phyloP scores from a whole-genome alignment of 179 eudicot species.

The Drosera spatulata region DNA sequence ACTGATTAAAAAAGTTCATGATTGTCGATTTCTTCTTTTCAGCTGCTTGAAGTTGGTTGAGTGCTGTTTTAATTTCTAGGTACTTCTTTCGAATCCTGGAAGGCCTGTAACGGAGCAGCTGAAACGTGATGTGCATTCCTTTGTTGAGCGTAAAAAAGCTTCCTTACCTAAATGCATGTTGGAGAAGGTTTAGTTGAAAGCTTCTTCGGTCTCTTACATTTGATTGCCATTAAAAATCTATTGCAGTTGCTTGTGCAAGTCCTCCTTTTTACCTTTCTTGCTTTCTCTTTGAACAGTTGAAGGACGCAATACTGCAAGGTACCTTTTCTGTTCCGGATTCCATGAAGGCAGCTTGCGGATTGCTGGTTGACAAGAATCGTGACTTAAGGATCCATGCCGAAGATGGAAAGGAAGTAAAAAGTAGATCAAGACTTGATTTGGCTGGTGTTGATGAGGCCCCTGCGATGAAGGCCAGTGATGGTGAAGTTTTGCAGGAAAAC shows the following conservation, averaged over 20 bases:
- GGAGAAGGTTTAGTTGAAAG: conserved; percentile 29
- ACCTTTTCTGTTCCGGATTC: conserved; percentile 24
- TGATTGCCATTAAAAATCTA: not conserved
- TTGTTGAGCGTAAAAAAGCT: conserved; percentile 36
- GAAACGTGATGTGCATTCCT: conserved; percentile 26
- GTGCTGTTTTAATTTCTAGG: conserved; percentile 14
- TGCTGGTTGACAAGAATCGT: conserved; percentile 13
- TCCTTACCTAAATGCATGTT: conserved; percentile 30
- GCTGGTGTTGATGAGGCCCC: not conserved
- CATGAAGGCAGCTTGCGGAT: conserved; percentile 31
- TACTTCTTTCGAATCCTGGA: conserved; percentile 20
- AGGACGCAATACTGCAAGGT: conserved; percentile 42
- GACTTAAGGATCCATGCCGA: conserved; percentile 4
- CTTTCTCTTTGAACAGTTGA: conserved; percentile 29
- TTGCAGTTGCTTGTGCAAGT: not conserved
- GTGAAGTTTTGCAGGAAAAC: conserved; percentile 8
- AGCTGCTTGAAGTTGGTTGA: not conserved
- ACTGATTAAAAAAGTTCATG: no score
- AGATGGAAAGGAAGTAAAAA: conserved; percentile 11
- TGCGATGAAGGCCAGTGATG: not conserved
- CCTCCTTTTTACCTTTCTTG: conserved; percentile 1
- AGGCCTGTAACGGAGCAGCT: conserved; percentile 18
- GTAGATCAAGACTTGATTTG: conserved; percentile 4
- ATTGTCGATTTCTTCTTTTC: not conserved
- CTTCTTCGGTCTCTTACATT: not conserved